Base-by-base conservation (phyloP, 176 grass and related monocot genomes). In the Eleusine coracana region DNA sequence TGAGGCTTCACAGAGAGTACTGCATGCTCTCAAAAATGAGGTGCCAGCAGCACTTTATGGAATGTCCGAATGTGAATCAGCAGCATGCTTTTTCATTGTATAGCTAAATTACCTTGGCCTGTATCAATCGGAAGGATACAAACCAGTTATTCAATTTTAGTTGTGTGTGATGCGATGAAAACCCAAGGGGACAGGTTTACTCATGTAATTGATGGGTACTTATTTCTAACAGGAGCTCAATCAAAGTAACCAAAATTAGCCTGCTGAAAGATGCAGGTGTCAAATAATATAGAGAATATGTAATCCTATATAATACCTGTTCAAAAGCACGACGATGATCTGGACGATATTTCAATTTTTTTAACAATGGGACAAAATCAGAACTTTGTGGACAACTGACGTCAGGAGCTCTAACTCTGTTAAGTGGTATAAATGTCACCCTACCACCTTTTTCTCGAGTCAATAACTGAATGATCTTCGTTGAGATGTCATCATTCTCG, bases 351-450 rank as follows among this genome's bases (percentile, higher is more conserved):
- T 95, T 98, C 69, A 98, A 72, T 75, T 98, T 95, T 80, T 95
- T 98, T 66, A 98, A 86, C 83, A 98, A 75, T 34, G 96, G 92
- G 41, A 98, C 92, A 73, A 98, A 94, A 90, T 98, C 96, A 71
- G 90, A 77, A 81, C 87, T 95, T 79, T 95, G 96, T 40, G 96
- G 96, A 73, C 90, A 94, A 83, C 65, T 87, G 70, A 94, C 71
- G 8, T 98, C 85, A 21, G 90, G 87, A 80, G 89, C 91, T 69
- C 92, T 91, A 66, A 95, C 96, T 84, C 90, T 90, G 74, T 98
- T 98, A 71, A 98, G 77, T 76, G 96, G 96, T 88, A 98, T 98
- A 90, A 98, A 98, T 62, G 96, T 98, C 80, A 98, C 88, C 40
- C 96, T 82, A 75, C 96, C 92, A 89, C 96, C 96, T 93, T 98